Evolutionary conservation across 139 green algal species (phyloP), one percentile per base, ranked within the genome.

Genomic region (Astrephomene gubernaculifera): DNA sequence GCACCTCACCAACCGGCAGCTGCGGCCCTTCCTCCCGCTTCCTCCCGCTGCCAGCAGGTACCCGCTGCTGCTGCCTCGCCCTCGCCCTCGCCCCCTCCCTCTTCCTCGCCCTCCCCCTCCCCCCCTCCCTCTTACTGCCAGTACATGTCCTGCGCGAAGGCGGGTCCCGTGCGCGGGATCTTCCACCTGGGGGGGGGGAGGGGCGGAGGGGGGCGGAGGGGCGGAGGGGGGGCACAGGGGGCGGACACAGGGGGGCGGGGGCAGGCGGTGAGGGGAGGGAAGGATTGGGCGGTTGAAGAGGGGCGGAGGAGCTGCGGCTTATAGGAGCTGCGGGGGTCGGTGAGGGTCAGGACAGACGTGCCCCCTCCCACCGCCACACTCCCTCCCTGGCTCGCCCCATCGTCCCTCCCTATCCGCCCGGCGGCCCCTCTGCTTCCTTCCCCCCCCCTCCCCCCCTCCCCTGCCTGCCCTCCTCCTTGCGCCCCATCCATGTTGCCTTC

Each of bases 111-210:
- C 49, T 57, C 49, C 49, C 12, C 49, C 49, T 12, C 49, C 17
- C 49, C 49, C 12, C 49, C 17, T 17, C 49, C 29, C 70, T 53
- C 64, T 44, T 71, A 81, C 60, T 86, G 68, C 79, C 68, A 94
- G 87, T 92, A 92, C 83, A 92, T 92, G 64, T 91, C 89, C 45
- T 94, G 89, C 14, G 89, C 80, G 83, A 91, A 91, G 35, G 89
- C 86, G 33, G 89, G 90, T 3, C 91, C 94, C 43, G 90, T 94
- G 44, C 94, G 85, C 17, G 95, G 90, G 39, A 95, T 89, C 49
- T 90, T 94, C 94, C 94, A 96, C 79, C 90, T 93, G 87, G 49
- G 74, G 49, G 72, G 31, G 5, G 12, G 43, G 65, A 12, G 14
- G 35, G 35, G 65, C 35, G 2, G 9, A 6, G 17, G 65, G 2